These are phyloP conservation scores for Nigrospora osmanthi DNA, from an alignment of 2,329 filamentous ascomycete genomes.

Conservation along the genomic window DNA sequence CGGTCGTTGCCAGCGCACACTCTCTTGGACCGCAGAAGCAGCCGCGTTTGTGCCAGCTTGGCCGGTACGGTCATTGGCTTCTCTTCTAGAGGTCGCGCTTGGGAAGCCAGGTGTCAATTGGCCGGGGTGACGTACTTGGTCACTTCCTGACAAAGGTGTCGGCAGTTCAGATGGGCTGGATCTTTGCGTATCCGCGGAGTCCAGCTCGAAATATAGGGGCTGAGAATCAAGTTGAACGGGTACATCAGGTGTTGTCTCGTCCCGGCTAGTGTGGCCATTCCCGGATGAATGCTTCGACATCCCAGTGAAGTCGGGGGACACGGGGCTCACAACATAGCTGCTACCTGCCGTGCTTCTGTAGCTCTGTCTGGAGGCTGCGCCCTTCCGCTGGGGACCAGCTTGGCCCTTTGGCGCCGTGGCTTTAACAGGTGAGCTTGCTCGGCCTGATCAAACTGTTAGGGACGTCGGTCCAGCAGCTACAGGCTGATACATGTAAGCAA, in stretches of 20 bases:
- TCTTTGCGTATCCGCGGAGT: slow-evolving; percentile 7
- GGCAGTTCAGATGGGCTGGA: background rate
- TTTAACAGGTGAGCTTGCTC: background rate
- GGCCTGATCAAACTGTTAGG: background rate
- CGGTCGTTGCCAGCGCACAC: no score
- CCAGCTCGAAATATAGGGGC: slow-evolving; percentile 10
- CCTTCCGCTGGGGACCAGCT: background rate
- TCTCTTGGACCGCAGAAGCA: no score
- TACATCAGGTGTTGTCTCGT: background rate
- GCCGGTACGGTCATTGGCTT: no score
- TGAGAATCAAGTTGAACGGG: slow-evolving; percentile 3
- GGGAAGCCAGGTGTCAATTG: slow-evolving; percentile 1
- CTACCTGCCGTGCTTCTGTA: background rate
- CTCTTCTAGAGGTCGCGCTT: background rate
- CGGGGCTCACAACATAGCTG: slow-evolving; percentile 1
- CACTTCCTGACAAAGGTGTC: background rate
- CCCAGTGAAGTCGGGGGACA: background rate
- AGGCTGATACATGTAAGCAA: no score
- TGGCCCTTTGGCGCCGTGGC: background rate
- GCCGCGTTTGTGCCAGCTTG: no score
- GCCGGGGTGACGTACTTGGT: background rate
- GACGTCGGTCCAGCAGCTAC: no score
- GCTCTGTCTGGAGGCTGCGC: background rate
- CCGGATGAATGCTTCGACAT: background rate
- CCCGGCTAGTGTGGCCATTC: background rate